phyloP scores from a whole-genome alignment of 2,329 filamentous ascomycete genomes.

The Colletotrichum sp. region DNA sequence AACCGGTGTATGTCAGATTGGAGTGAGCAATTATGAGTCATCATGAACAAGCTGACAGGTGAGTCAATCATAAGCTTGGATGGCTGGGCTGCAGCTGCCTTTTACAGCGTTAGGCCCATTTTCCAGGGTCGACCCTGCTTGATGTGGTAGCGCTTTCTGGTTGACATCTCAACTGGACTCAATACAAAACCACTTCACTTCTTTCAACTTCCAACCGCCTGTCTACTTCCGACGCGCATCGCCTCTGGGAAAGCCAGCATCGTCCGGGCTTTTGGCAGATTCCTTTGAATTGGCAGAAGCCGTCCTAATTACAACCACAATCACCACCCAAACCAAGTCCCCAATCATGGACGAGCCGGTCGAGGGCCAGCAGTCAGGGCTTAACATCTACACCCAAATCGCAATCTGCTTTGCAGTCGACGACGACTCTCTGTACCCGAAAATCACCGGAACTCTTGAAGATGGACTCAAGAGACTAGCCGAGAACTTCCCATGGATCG shows the following conservation, averaged over 20 bases:
- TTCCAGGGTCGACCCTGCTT: background rate
- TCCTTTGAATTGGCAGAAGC: background rate
- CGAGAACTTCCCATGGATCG: slow-evolving; percentile 48
- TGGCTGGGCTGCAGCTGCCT: background rate
- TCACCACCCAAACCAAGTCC: too few species aligned
- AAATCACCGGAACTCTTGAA: slow-evolving; percentile 34
- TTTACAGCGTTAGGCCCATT: background rate
- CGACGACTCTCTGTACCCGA: slow-evolving; percentile 22
- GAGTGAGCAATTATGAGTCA: background rate
- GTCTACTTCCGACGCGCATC: background rate
- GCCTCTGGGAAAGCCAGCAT: background rate
- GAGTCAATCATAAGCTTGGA: background rate
- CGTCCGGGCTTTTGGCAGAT: background rate
- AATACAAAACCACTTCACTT: background rate
- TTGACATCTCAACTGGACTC: background rate
- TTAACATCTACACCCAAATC: slow-evolving; percentile 52
- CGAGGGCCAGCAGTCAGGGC: slow-evolving; percentile 45
- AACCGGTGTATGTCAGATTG: background rate
- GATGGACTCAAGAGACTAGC: slow-evolving; percentile 43
- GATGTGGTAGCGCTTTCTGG: background rate
- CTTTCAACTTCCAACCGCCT: background rate
- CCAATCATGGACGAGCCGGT: slow-evolving; percentile 24
- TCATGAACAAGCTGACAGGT: background rate
- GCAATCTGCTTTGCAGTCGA: slow-evolving; percentile 41
- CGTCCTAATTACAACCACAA: background rate